Evolutionary conservation across 2,329 filamentous ascomycete species (phyloP).

Genomic region (Fusarium sp.): DNA sequence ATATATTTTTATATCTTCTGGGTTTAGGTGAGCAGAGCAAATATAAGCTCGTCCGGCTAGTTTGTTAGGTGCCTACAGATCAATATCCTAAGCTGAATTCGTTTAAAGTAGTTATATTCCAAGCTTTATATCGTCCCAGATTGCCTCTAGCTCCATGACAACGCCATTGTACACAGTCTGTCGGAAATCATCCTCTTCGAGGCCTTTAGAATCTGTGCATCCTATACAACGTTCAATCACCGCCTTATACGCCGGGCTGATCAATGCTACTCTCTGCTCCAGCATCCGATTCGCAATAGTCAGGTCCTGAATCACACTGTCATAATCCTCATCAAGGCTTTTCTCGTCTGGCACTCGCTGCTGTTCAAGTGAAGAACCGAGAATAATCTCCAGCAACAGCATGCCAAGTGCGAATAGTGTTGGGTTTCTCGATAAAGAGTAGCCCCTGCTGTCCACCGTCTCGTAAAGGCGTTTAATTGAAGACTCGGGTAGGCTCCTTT

Average conservation of each 20-base stretch:
- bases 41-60: too few species aligned
- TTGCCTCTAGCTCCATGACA: not conserved
- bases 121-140: not conserved
- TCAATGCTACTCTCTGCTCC: not conserved
- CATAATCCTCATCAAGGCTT: not conserved
- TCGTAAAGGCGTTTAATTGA: accelerated
- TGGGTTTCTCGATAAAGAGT: not conserved
- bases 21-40: too few species aligned
- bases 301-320: not conserved
- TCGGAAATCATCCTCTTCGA: not conserved
- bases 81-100: too few species aligned
- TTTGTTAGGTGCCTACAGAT: too few species aligned
- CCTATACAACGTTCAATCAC: not conserved
- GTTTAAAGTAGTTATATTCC: not conserved
- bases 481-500: not conserved
- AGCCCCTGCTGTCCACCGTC: accelerated
- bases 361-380: not conserved
- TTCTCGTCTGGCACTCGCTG: not conserved
- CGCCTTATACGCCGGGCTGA: not conserved
- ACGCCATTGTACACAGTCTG: not conserved
- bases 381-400: not conserved
- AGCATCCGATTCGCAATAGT: not conserved
- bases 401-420: not conserved
- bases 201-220: not conserved
- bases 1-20: too few species aligned